Conservation (phyloP, 768 basidiomycete species). For the Mycena pura region DNA sequence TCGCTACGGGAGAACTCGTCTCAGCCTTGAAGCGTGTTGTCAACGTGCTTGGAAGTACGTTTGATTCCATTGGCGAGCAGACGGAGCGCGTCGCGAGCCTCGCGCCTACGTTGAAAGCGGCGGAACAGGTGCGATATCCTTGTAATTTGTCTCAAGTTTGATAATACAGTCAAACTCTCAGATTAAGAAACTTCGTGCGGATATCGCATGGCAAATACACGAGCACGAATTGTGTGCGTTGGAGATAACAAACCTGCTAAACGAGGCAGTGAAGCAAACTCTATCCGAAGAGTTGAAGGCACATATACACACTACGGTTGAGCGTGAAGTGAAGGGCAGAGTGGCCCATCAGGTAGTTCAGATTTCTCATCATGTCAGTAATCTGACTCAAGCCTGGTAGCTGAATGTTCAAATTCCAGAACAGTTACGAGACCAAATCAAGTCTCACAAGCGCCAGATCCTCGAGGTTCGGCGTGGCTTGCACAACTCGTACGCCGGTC, state of each 20-base stretch:
- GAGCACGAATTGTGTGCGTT: slow-evolving; percentile 47
- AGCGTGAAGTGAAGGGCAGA: slow-evolving; percentile 45
- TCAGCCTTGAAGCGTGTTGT: slow-evolving; percentile 53
- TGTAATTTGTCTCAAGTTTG: background rate
- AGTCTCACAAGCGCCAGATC: slow-evolving; percentile 50
- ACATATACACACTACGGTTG: slow-evolving; percentile 43
- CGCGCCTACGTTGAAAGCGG: slow-evolving; percentile 51
- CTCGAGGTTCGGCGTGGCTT: slow-evolving; percentile 50
- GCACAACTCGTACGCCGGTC: slow-evolving; percentile 54
- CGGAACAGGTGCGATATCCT: slow-evolving; percentile 47
- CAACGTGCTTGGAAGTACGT: slow-evolving; percentile 45
- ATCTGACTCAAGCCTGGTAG: no score
- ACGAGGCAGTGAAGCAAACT: slow-evolving; percentile 48
- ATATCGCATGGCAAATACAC: slow-evolving; percentile 46
- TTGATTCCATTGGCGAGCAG: slow-evolving; percentile 55
- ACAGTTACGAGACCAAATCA: slow-evolving; percentile 45
- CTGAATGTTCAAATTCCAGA: slow-evolving; percentile 50
- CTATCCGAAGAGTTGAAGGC: slow-evolving; percentile 48
- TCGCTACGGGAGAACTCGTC: slow-evolving; percentile 53
- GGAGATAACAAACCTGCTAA: slow-evolving; percentile 41
- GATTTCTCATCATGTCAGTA: no score
- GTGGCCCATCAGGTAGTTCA: slow-evolving; percentile 54
- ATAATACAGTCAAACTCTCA: slow-evolving; percentile 32
- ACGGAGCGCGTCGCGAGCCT: slow-evolving; percentile 50
- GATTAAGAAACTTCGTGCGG: slow-evolving; percentile 47